A percentile compares a stretch with the other conserved stretches of the same genome.
These are phyloP conservation scores for Poronia punctata DNA, from an alignment of 495 filamentous ascomycete species.

Conservation along the genomic window DNA sequence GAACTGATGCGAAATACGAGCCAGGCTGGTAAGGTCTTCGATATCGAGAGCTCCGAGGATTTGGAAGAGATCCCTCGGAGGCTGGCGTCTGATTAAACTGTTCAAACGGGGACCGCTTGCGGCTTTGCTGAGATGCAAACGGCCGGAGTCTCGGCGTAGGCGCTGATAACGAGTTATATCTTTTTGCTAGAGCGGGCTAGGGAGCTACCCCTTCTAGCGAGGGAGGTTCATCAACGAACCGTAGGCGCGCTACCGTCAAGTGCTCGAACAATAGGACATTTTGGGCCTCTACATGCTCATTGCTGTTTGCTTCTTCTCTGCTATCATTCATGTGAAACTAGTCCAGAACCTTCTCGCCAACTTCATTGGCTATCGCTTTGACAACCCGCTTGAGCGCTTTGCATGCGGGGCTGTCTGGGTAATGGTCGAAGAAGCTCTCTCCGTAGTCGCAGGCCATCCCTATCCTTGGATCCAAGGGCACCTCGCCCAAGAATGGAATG, in stretches of 20 bases:
- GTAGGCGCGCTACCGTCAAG: no score
- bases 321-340: conserved; percentile 5
- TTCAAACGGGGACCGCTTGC: background rate
- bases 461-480: conserved; percentile 90
- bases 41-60: conserved; percentile 70
- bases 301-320: background rate
- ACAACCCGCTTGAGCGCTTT: conserved; percentile 71
- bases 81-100: conserved; percentile 42
- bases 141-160: no score
- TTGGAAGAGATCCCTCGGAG: conserved; percentile 65
- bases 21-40: conserved; percentile 74
- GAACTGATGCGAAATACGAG: conserved; percentile 89
- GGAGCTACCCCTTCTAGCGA: no score
- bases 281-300: no score
- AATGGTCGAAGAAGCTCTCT: conserved; percentile 93
- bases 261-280: no score
- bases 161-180: no score
- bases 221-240: no score
- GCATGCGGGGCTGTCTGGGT: conserved; percentile 85
- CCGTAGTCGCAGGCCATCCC: conserved; percentile 96
- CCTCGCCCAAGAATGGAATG: conserved; percentile 80
- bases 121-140: background rate
- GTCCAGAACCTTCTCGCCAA: conserved; percentile 48
- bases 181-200: no score
- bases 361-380: conserved; percentile 53